A percentile compares a stretch with the other conserved stretches of the same genome.
These are phyloP conservation scores for Ogataea angusta DNA, from an alignment of 805 yeast genomes.

Conservation along the genomic window DNA sequence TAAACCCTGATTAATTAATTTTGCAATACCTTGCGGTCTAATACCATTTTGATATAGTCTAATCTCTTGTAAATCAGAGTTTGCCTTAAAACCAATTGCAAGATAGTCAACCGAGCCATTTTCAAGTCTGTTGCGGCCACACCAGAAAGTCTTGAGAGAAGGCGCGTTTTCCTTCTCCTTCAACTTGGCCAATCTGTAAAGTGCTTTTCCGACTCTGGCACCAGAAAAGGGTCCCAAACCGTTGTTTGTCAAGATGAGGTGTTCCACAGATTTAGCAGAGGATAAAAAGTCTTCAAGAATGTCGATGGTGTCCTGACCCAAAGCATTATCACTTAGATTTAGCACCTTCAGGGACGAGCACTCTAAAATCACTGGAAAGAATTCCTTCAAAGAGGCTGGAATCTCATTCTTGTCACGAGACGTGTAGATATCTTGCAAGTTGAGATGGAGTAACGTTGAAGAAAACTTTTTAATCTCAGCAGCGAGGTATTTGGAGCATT, in stretches of 20 bases:
- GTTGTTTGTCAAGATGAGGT: slow-evolving; percentile 85
- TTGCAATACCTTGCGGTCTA: slow-evolving; percentile 86
- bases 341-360: slow-evolving; percentile 68
- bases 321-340: slow-evolving; percentile 91
- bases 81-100: slow-evolving; percentile 81
- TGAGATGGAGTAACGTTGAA: slow-evolving; percentile 58
- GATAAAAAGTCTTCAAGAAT: slow-evolving; percentile 78
- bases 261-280: slow-evolving; percentile 75
- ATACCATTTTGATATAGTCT: slow-evolving; percentile 95
- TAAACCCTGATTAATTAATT: slow-evolving; percentile 71
- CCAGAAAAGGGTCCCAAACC: slow-evolving; percentile 99
- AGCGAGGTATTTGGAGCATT: slow-evolving; percentile 74
- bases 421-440: slow-evolving; percentile 91
- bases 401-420: slow-evolving; percentile 94
- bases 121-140: slow-evolving; percentile 97
- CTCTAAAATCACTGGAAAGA: slow-evolving; percentile 69
- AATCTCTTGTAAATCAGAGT: slow-evolving; percentile 55
- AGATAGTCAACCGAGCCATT: slow-evolving; percentile 88
- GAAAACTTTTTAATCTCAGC: slow-evolving; percentile 42
- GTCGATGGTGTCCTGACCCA: slow-evolving; percentile 92
- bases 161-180: slow-evolving; percentile 35
- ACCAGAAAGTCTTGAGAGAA: slow-evolving; percentile 77
- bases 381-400: slow-evolving; percentile 70
- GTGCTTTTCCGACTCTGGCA: slow-evolving; percentile 84
- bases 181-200: slow-evolving; percentile 67